Evolutionary conservation across 306 rosid species (phyloP).

Genomic region (Quercus cerris): DNA sequence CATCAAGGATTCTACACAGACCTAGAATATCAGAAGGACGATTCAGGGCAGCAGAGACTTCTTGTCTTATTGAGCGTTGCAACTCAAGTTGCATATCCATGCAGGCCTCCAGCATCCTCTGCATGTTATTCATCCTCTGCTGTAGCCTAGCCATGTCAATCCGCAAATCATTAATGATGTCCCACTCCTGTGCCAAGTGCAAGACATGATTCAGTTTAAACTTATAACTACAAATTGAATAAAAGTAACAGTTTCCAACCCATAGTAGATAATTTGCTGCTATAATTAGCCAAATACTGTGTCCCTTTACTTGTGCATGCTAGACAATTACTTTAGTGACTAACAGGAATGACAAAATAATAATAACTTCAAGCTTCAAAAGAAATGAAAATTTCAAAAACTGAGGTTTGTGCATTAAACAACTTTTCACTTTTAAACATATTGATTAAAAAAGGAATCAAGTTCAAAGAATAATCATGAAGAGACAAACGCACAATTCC

Average conservation of each 20-base stretch:
- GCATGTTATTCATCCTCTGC: constrained; percentile 91
- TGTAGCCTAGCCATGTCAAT: constrained; percentile 96
- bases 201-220: constrained; percentile 1
- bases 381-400: not conserved
- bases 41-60: constrained; percentile 93
- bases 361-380: not conserved
- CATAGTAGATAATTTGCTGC: not conserved
- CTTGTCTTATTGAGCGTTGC: constrained; percentile 94
- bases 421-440: not conserved
- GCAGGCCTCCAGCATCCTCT: constrained; percentile 90
- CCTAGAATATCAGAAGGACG: constrained; percentile 71
- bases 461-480: constrained; percentile 3
- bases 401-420: not conserved
- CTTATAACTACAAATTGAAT: not conserved
- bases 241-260: constrained; percentile 4
- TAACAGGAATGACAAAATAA: no score
- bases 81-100: constrained; percentile 99
- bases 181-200: constrained; percentile 69
- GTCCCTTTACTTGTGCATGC: not conserved
- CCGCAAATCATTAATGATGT: constrained; percentile 79
- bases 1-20: constrained; percentile 21
- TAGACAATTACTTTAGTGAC: not conserved
- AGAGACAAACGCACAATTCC: constrained; percentile 59
- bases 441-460: constrained; percentile 1
- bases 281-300: no score